A percentile compares a stretch with the other conserved stretches of the same genome.
These are phyloP conservation scores for Mucuna pruriens DNA, from an alignment of 306 rosid genomes.

Conservation along the genomic window DNA sequence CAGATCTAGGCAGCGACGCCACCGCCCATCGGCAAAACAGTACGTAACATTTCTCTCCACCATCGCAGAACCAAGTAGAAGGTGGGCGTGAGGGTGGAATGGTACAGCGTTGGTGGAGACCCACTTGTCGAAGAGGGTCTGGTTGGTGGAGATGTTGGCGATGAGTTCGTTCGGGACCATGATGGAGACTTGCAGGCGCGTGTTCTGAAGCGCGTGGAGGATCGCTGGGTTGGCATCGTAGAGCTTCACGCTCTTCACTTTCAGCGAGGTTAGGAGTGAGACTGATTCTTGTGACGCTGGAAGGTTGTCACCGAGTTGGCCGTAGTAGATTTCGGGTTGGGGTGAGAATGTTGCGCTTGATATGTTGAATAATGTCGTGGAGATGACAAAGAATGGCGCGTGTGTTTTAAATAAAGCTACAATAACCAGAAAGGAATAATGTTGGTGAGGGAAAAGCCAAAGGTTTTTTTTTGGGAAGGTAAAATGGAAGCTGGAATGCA, in stretches of 20 bases:
- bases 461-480: not conserved
- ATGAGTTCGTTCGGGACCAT: slow-evolving; percentile 79
- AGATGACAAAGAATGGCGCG: slow-evolving; percentile 41
- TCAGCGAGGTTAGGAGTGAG: slow-evolving; percentile 54
- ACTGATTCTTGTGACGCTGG: slow-evolving; percentile 62
- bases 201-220: slow-evolving; percentile 57
- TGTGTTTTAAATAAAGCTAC: not conserved
- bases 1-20: too few species aligned
- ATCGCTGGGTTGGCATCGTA: slow-evolving; percentile 50
- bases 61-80: too few species aligned
- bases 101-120: slow-evolving; percentile 54
- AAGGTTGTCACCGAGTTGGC: slow-evolving; percentile 79
- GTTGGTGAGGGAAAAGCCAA: not conserved
- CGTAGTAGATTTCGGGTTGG: slow-evolving; percentile 74
- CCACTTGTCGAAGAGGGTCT: slow-evolving; percentile 63
- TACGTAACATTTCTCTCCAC: too few species aligned
- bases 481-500: slow-evolving; percentile 9
- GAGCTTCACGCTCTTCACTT: slow-evolving; percentile 73
- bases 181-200: slow-evolving; percentile 56
- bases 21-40: too few species aligned
- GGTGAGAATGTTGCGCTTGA: slow-evolving; percentile 52
- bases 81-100: slow-evolving; percentile 50
- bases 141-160: slow-evolving; percentile 62
- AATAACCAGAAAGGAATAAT: not conserved
- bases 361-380: slow-evolving; percentile 16